phyloP scores from a whole-genome alignment of 345 rosid species.

The Microcos paniculata region DNA sequence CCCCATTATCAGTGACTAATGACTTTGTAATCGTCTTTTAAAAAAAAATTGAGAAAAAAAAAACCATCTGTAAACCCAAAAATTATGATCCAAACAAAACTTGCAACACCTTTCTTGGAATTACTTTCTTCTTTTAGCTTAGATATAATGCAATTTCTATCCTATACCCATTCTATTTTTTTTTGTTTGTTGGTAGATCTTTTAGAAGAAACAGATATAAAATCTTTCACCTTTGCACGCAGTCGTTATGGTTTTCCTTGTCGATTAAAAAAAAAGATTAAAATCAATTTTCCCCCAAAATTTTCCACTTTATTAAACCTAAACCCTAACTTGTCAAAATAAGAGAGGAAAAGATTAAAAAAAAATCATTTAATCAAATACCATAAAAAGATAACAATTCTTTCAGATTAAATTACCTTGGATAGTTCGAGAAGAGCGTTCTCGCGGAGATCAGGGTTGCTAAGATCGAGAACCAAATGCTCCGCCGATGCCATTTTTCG shows the following conservation, averaged over 20 bases:
- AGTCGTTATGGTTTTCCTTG: not conserved
- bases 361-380: not conserved
- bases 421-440: constrained; percentile 58
- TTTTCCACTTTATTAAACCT: not conserved
- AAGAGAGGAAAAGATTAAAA: not conserved
- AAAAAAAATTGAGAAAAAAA: not conserved
- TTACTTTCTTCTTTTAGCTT: not conserved
- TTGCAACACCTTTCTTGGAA: not conserved
- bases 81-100: not conserved
- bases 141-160: not conserved
- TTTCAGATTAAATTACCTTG: constrained; percentile 24
- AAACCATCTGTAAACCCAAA: constrained; percentile 1
- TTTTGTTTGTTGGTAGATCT: too few relatives aligned
- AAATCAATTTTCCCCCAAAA: not conserved
- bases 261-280: not conserved
- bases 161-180: not conserved
- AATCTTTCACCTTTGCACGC: not conserved
- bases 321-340: constrained; percentile 1
- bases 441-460: constrained; percentile 92
- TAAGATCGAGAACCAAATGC: constrained; percentile 86
- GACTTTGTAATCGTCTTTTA: not conserved
- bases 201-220: not conserved
- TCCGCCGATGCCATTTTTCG: constrained; percentile 90
- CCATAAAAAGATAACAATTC: not conserved
- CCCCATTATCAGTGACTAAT: not conserved